Base-by-base conservation (phyloP, 805 yeast genomes). In the Saccharomycopsis sp. region DNA sequence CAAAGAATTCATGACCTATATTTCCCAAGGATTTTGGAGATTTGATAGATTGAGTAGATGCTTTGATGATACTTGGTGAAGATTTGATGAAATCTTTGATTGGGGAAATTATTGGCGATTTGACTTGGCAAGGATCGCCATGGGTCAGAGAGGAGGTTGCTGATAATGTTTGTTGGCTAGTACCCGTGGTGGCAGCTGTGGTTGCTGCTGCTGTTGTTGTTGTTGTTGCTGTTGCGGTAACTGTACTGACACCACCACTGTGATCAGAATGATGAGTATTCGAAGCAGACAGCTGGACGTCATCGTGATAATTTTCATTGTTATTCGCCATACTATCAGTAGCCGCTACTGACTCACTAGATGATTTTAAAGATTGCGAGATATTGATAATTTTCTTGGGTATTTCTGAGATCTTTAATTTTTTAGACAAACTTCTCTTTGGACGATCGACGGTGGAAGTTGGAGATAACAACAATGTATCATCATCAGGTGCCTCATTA, bases 381-480 rank as follows among this genome's bases (percentile, higher is more conserved):
- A 41, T 39, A 39, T 24, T 43, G 26, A 43, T 47, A 19, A 47
- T n/a, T 16, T 43, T 40, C 23, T 43, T 47, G 6, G 48, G 51
- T 3, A 47, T 3, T 17, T 47, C 48, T 7, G 34, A 26, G 26
- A 47, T 47, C 29, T 47, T 47, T 3, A 47, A 24, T 27, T 43
- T 44, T 26, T 47, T 47, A 6, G 45, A 40, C 11, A 47, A 33
- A 22, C 48, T 43, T 24, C 51, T 16, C 17, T 37, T 41, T 4
- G 44, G 35, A 17, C 35, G 5, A 20, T 7, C 5, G 35, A 7
- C 35, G 35, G 19, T 5, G 19, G 20, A 14, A 20, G 19, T 14
- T 8, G 29, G 29, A n/a, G n/a, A n/a, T n/a, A n/a, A n/a, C n/a
- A n/a, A n/a, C n/a, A n/a, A n/a, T n/a, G n/a, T n/a, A n/a, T n/a